Percentiles rank a stretch among this genome's conserved stretches.
phyloP scores from a whole-genome alignment of 176 grass and related monocot genomes.

The Saccharum officinarum region DNA sequence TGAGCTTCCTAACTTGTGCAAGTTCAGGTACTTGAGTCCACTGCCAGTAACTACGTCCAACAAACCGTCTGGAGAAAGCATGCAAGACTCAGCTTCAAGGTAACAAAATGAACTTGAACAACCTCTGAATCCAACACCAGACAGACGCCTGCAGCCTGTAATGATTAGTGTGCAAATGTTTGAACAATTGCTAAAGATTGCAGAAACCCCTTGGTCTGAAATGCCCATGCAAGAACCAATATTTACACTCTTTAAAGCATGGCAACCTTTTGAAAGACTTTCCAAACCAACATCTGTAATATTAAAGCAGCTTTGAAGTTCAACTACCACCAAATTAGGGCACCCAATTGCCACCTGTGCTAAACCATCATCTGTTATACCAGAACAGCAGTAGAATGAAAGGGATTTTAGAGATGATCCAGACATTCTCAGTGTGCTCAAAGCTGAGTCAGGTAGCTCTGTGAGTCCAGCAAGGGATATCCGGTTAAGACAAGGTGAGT shows the following conservation, averaged over 20 bases:
- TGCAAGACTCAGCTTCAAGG: slow-evolving; percentile 85
- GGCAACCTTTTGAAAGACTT: slow-evolving; percentile 59
- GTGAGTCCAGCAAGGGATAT: slow-evolving; percentile 60
- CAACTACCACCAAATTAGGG: slow-evolving; percentile 75
- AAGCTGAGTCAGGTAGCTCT: slow-evolving; percentile 67
- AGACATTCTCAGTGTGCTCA: slow-evolving; percentile 41
- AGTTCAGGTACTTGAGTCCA: slow-evolving; percentile 69
- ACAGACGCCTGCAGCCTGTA: slow-evolving; percentile 63
- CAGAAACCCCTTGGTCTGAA: slow-evolving; percentile 69
- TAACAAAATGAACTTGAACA: slow-evolving; percentile 59
- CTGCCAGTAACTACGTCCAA: slow-evolving; percentile 47
- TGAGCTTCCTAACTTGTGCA: slow-evolving; percentile 57
- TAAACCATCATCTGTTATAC: slow-evolving; percentile 69
- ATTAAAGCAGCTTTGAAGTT: slow-evolving; percentile 68
- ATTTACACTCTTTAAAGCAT: slow-evolving; percentile 71
- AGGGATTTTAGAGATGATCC: slow-evolving; percentile 63
- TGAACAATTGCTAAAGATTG: slow-evolving; percentile 48
- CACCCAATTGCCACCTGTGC: slow-evolving; percentile 52
- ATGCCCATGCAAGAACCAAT: slow-evolving; percentile 56
- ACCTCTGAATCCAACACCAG: slow-evolving; percentile 68
- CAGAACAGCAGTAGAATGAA: slow-evolving; percentile 81
- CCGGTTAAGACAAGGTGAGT: slow-evolving; percentile 56
- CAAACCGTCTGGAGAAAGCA: slow-evolving; percentile 67
- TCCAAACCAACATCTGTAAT: slow-evolving; percentile 74
- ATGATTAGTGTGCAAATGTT: slow-evolving; percentile 60